A percentile compares a stretch with the other conserved stretches of the same genome.
phyloP scores from a whole-genome alignment of 2,329 filamentous ascomycete species.

The Aphanocladium album region DNA sequence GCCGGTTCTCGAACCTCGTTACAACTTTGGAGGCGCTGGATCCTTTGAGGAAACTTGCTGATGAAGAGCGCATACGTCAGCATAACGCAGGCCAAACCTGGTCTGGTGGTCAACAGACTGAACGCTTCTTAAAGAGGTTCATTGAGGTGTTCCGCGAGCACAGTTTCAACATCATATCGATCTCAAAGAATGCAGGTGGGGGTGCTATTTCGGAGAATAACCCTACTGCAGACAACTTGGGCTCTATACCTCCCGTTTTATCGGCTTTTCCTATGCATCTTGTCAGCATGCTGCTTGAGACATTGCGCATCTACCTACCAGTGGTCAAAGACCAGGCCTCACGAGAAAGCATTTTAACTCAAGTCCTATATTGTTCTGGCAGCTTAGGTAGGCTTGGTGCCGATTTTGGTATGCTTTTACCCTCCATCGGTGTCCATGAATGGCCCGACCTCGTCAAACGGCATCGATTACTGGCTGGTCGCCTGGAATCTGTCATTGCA shows the following conservation, averaged over 20 bases:
- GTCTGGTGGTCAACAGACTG: conserved; percentile 82
- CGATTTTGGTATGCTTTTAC: conserved; percentile 87
- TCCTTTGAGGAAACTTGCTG: conserved; percentile 80
- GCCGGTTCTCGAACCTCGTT: conserved; percentile 73
- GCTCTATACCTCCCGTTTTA: conserved; percentile 67
- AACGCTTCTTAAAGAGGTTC: conserved; percentile 89
- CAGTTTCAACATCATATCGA: conserved; percentile 90
- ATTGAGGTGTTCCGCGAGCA: conserved; percentile 98
- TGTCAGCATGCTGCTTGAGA: conserved; percentile 73
- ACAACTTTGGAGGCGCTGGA: conserved; percentile 77
- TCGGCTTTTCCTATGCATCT: conserved; percentile 82
- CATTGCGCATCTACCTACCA: conserved; percentile 70
- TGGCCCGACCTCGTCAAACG: conserved; percentile 89
- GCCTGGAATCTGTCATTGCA: conserved; percentile 64
- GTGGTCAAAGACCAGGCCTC: conserved; percentile 75
- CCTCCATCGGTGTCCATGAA: conserved; percentile 53
- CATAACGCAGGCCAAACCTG: conserved; percentile 40
- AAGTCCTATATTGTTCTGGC: conserved; percentile 88
- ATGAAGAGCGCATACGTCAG: conserved; percentile 65
- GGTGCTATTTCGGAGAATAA: conserved; percentile 19
- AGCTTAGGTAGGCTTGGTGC: conserved; percentile 85
- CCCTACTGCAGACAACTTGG: conserved; percentile 30
- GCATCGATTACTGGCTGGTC: conserved; percentile 77
- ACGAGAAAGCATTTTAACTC: conserved; percentile 82
- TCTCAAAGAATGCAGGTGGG: conserved; percentile 78